A percentile compares a stretch with the other conserved stretches of the same genome.
phyloP scores from a whole-genome alignment of 768 basidiomycete genomes.

The Gloeostereum incarnatum region DNA sequence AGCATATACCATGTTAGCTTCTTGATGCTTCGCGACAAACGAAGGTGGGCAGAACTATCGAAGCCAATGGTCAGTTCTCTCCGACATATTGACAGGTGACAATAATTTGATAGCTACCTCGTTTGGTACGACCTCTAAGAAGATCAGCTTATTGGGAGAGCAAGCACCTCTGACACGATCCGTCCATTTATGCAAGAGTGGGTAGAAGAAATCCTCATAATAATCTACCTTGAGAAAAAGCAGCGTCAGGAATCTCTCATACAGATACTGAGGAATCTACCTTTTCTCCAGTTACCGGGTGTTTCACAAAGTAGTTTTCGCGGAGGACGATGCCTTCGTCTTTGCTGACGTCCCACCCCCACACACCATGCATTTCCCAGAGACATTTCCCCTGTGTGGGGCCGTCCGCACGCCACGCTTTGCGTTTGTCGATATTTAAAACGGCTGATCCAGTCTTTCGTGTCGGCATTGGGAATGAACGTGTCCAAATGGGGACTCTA shows the following conservation, averaged over 20 bases:
- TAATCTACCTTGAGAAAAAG: conserved; percentile 71
- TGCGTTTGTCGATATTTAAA: conserved; percentile 49
- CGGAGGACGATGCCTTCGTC: conserved; percentile 65
- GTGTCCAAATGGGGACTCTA: conserved; percentile 65
- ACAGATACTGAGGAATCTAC: conserved; percentile 20
- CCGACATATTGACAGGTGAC: neutral
- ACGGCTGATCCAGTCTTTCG: conserved; percentile 44
- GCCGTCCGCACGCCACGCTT: conserved; percentile 67
- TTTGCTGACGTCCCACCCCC: conserved; percentile 73
- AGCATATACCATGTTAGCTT: conserved; percentile 57
- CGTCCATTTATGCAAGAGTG: conserved; percentile 64
- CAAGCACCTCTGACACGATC: conserved; percentile 41
- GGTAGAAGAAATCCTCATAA: conserved; percentile 82
- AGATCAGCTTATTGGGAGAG: conserved; percentile 49
- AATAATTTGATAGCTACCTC: conserved; percentile 44
- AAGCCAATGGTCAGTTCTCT: neutral
- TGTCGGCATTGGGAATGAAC: conserved; percentile 88
- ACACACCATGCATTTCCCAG: conserved; percentile 91
- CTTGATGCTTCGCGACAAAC: conserved; percentile 60
- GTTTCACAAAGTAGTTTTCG: conserved; percentile 74
- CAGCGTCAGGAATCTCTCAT: neutral
- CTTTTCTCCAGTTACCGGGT: conserved; percentile 56
- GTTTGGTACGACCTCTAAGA: conserved; percentile 88
- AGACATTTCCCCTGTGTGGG: conserved; percentile 67
- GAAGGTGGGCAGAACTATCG: conserved; percentile 67